Percentiles rank a stretch among this genome's conserved stretches.
These are phyloP conservation scores for Yarrowia galli DNA, from an alignment of 1,139 yeast species.

Conservation along the genomic window DNA sequence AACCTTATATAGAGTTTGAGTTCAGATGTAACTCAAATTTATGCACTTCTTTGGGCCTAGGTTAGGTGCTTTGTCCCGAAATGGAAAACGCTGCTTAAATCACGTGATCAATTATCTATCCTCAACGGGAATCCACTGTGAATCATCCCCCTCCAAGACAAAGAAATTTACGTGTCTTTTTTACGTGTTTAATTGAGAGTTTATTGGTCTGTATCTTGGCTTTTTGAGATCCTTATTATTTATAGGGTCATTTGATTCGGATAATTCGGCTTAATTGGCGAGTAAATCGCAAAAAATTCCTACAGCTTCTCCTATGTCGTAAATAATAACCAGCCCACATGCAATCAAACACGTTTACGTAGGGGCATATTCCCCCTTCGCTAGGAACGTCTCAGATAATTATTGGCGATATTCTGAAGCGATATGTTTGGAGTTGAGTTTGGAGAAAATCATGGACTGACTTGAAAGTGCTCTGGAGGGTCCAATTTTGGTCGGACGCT, in stretches of 20 bases:
- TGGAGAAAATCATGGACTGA: too few species aligned
- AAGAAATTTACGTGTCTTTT: not conserved
- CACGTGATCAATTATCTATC: slow-evolving; percentile 21
- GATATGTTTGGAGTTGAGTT: not conserved
- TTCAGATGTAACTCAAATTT: slow-evolving; percentile 4
- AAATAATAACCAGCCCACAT: not conserved
- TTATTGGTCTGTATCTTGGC: too few species aligned
- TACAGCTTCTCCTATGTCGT: not conserved
- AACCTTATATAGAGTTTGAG: not conserved
- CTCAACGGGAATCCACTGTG: too few species aligned
- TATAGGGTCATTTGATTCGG: too few species aligned
- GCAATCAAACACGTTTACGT: slow-evolving; percentile 14
- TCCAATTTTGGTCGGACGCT: too few species aligned
- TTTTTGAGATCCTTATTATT: too few species aligned
- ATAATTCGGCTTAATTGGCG: not conserved
- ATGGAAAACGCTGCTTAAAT: not conserved
- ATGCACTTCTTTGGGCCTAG: slow-evolving; percentile 1
- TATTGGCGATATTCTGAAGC: not conserved
- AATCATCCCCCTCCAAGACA: not conserved
- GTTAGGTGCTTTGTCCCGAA: slow-evolving; percentile 14
- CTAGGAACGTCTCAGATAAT: not conserved
- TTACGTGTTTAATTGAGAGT: not conserved
- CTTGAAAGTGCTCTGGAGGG: too few species aligned
- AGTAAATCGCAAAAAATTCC: too few species aligned
- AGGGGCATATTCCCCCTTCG: slow-evolving; percentile 8